Evolutionary conservation across 371 early-diverging fungal species (phyloP).

Genomic region (Mortierella sp.): DNA sequence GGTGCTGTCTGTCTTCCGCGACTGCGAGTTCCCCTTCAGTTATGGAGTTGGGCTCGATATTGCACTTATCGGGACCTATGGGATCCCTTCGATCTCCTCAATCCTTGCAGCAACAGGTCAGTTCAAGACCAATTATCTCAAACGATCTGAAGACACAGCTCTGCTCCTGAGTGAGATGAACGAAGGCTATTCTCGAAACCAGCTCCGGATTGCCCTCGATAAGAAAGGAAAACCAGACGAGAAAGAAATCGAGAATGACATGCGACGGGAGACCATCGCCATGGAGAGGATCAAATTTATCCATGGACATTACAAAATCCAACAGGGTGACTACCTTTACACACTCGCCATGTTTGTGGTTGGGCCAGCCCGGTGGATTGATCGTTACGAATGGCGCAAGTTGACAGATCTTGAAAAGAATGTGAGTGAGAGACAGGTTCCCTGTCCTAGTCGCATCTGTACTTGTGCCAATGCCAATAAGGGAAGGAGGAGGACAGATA

Average conservation of each 20-base stretch:
- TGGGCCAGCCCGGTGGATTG: conserved; percentile 58
- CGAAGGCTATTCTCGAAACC: conserved; percentile 55
- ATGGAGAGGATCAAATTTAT: conserved; percentile 60
- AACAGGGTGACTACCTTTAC: conserved; percentile 62
- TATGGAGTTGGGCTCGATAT: conserved; percentile 49
- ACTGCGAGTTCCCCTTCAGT: conserved; percentile 60
- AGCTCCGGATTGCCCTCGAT: conserved; percentile 31
- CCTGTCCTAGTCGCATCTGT: neutral
- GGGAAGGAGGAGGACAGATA: neutral
- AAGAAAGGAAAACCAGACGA: neutral
- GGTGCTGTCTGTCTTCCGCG: conserved; percentile 43
- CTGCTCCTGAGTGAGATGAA: conserved; percentile 56
- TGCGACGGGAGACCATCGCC: conserved; percentile 42
- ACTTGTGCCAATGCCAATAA: too few species aligned
- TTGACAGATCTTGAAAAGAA: conserved; percentile 59
- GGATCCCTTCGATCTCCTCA: conserved; percentile 61
- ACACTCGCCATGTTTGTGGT: conserved; percentile 58
- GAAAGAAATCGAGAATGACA: conserved; percentile 37
- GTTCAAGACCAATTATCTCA: conserved; percentile 48
- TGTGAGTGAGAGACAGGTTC: conserved; percentile 26
- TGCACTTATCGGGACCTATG: conserved; percentile 62
- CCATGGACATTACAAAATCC: conserved; percentile 61
- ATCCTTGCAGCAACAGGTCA: conserved; percentile 58
- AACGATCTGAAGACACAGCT: conserved; percentile 64
- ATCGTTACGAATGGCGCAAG: conserved; percentile 60